These are phyloP conservation scores for Tuber microsphaerosporum DNA, from an alignment of 495 filamentous ascomycete species.

Conservation along the genomic window DNA sequence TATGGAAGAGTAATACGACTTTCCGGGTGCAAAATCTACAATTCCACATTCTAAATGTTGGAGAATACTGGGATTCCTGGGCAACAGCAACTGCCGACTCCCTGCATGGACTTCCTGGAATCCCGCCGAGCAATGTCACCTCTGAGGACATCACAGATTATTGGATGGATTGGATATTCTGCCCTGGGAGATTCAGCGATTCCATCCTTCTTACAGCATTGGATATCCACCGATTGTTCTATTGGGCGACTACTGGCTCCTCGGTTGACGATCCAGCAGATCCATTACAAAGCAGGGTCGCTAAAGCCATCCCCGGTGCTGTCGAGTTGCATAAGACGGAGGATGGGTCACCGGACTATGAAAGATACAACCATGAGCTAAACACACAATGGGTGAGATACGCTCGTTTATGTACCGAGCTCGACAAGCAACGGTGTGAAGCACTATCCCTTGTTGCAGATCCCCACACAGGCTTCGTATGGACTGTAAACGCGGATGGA, in stretches of 20 bases:
- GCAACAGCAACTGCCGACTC: slow-evolving; percentile 60
- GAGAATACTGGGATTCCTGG: slow-evolving; percentile 66
- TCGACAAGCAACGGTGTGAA: slow-evolving; percentile 78
- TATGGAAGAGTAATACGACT: slow-evolving; percentile 78
- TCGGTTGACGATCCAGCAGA: slow-evolving; percentile 24
- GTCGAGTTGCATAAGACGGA: slow-evolving; percentile 31
- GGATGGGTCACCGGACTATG: slow-evolving; percentile 62
- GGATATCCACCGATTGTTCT: slow-evolving; percentile 30
- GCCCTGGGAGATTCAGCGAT: slow-evolving; percentile 67
- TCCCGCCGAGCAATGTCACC: slow-evolving; percentile 55
- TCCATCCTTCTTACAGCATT: slow-evolving; percentile 66
- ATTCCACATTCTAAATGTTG: slow-evolving; percentile 50
- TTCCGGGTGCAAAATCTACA: slow-evolving; percentile 64
- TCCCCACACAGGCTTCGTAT: slow-evolving; percentile 61
- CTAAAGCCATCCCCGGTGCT: slow-evolving; percentile 32
- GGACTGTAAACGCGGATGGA: slow-evolving; percentile 72
- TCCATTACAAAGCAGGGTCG: slow-evolving; percentile 32
- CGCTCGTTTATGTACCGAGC: slow-evolving; percentile 72
- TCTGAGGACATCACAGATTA: slow-evolving; percentile 54
- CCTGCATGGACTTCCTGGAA: slow-evolving; percentile 51
- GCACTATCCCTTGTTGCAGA: slow-evolving; percentile 70
- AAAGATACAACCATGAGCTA: slow-evolving; percentile 60
- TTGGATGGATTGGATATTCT: slow-evolving; percentile 70
- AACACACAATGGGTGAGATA: slow-evolving; percentile 84
- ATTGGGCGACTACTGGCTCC: slow-evolving; percentile 34